Base-by-base conservation (phyloP, 129 eudicot genomes). In the Heracleum sosnowskyi region DNA sequence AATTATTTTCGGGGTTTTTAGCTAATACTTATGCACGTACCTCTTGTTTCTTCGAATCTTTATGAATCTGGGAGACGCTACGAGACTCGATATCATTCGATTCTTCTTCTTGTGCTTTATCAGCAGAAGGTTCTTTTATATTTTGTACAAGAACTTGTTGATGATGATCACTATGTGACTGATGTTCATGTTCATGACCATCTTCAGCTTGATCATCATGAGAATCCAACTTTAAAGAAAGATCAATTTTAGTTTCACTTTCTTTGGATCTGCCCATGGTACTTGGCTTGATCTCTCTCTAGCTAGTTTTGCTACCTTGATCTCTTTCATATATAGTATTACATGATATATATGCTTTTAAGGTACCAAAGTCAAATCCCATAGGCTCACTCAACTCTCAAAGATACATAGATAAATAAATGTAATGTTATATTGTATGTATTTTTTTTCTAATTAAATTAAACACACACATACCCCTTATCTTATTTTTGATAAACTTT, bases 331-430 rank as follows among this genome's bases (percentile, higher is more conserved):
- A 64, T 64, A 64, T 31, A 15, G 29, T 28, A 64, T 3, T 64
- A 64, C 39, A 1, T 66, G 36, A 66, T 6, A 39, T 6, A 39
- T 41, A 79, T 81, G 84, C 89, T 87, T 81, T 89, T 85, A 84
- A 86, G 96, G 87, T 90, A 85, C 96, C 85, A 69, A 90, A 90
- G 97, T 92, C 97, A 92, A 92, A 92, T 88, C 80, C 82, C 83
- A 85, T 85, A 87, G 84, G 26, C 74, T 69, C 74, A 34, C 74
- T 69, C 74, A 34, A 36, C 46, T 82, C 85, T 83, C 83, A 81
- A 90, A 80, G 84, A 80, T 78, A 85, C 55, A 74, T 76, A 55
- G 6, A 53, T 5, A 53, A 2, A 55, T 24, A 55, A 44, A 12
- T 46, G 4, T 46, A 46, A 3, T 2, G 53, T 46, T 46, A 13